Evolutionary conservation across 495 filamentous ascomycete genomes (phyloP).

Genomic region (Friedmanniomyces simplex): DNA sequence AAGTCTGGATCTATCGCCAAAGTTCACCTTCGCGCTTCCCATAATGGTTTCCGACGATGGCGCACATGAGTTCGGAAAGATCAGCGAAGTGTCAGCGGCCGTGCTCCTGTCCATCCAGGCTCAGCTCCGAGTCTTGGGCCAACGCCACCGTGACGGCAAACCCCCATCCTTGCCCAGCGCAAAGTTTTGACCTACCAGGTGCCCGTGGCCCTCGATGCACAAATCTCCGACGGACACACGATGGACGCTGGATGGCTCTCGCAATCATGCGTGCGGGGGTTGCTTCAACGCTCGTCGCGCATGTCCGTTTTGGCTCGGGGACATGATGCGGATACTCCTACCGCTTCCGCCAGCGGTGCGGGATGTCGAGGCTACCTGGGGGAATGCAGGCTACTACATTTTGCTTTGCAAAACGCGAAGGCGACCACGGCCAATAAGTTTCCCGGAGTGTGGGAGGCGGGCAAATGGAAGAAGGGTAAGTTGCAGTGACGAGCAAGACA

Average conservation of each 20-base stretch:
- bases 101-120: neutral
- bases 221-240: neutral
- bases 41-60: too few relatives aligned
- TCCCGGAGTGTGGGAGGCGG: neutral
- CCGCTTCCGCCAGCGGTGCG: slow-evolving; percentile 2
- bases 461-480: neutral
- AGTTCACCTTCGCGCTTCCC: too few relatives aligned
- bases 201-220: neutral
- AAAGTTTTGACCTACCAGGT: neutral
- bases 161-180: neutral
- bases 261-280: neutral
- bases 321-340: neutral
- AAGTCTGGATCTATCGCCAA: too few relatives aligned
- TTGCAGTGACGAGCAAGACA: too few relatives aligned
- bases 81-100: neutral
- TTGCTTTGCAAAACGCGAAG: neutral
- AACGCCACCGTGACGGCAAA: neutral
- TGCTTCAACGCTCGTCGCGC: slow-evolving; percentile 5
- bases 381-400: neutral
- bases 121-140: neutral
- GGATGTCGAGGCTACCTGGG: neutral
- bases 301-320: slow-evolving; percentile 1
- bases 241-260: neutral
- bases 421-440: neutral
- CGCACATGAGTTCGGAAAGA: too few relatives aligned